phyloP scores from a whole-genome alignment of 306 rosid species.

The Medicago lupulina region DNA sequence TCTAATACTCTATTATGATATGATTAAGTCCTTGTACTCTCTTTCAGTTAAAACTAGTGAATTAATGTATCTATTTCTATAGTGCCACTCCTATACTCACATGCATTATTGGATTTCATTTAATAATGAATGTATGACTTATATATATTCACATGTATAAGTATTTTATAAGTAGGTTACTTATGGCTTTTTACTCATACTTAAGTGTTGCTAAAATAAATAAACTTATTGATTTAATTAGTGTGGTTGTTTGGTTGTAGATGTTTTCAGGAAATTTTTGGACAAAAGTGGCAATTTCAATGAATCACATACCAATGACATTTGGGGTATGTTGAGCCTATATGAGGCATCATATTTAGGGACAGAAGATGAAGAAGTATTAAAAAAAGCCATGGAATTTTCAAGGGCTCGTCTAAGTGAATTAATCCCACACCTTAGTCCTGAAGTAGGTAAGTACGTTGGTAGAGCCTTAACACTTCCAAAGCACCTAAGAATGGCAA shows the following conservation, averaged over 20 bases:
- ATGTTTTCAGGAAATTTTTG: conserved; percentile 44
- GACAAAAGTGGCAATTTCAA: conserved; percentile 47
- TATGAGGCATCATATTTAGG: conserved; percentile 54
- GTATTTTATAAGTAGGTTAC: too few relatives aligned
- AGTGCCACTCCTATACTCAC: too few relatives aligned
- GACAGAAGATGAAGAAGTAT: conserved; percentile 41
- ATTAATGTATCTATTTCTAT: too few relatives aligned
- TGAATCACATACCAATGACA: conserved; percentile 39
- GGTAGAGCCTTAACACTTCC: conserved; percentile 44
- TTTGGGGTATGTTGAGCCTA: conserved; percentile 48
- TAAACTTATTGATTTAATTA: not conserved
- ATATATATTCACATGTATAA: too few relatives aligned
- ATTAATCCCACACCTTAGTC: conserved; percentile 33
- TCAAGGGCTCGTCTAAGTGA: conserved; percentile 33
- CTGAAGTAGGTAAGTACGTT: conserved; percentile 8
- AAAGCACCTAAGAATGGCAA: conserved; percentile 51
- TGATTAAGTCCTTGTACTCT: too few relatives aligned
- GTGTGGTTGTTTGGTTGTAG: not conserved
- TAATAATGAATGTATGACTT: too few relatives aligned
- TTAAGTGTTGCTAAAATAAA: not conserved
- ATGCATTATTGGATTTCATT: too few relatives aligned
- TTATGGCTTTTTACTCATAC: too few relatives aligned
- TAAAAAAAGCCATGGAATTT: conserved; percentile 47
- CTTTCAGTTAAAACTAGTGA: too few relatives aligned
- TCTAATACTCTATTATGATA: too few relatives aligned